These are phyloP conservation scores for Talaromyces sp. DNA, from an alignment of 2,329 filamentous ascomycete genomes.

Conservation along the genomic window DNA sequence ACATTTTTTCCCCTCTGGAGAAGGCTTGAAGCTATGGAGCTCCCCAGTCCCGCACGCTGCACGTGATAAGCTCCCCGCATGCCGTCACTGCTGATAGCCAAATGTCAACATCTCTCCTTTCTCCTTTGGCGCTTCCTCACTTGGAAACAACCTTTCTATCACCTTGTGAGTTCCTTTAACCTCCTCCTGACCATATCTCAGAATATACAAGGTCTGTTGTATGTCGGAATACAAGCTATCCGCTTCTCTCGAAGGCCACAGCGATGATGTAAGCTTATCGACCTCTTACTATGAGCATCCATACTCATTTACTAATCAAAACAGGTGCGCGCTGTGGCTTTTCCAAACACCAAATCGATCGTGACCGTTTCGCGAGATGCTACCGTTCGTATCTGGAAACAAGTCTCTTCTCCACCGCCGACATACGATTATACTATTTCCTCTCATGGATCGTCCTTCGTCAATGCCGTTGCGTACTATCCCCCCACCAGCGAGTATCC, in stretches of 20 bases:
- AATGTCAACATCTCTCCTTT: constrained; percentile 6
- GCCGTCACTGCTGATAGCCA: constrained; percentile 14
- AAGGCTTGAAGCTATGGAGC: constrained; percentile 4
- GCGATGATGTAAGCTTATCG: constrained; percentile 75
- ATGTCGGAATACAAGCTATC: constrained; percentile 81
- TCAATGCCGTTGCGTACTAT: constrained; percentile 79
- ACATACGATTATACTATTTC: constrained; percentile 74
- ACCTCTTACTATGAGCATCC: neutral
- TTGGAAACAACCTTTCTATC: neutral
- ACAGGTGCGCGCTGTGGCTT: constrained; percentile 82
- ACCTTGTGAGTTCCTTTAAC: neutral
- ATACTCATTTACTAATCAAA: constrained; percentile 56
- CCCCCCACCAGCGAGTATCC: constrained; percentile 66
- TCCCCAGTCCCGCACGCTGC: constrained; percentile 11
- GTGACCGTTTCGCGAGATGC: constrained; percentile 89
- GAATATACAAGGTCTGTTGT: constrained; percentile 1
- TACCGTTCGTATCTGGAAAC: constrained; percentile 83
- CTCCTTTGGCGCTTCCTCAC: neutral
- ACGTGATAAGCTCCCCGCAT: constrained; percentile 19
- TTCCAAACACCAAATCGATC: constrained; percentile 67
- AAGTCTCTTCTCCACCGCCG: constrained; percentile 62
- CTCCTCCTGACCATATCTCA: neutral
- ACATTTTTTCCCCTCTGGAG: neutral
- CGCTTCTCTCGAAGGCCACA: constrained; percentile 81
- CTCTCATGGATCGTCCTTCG: constrained; percentile 76